Base-by-base conservation (phyloP, 805 yeast genomes). In the Teunomyces funiuensis region DNA sequence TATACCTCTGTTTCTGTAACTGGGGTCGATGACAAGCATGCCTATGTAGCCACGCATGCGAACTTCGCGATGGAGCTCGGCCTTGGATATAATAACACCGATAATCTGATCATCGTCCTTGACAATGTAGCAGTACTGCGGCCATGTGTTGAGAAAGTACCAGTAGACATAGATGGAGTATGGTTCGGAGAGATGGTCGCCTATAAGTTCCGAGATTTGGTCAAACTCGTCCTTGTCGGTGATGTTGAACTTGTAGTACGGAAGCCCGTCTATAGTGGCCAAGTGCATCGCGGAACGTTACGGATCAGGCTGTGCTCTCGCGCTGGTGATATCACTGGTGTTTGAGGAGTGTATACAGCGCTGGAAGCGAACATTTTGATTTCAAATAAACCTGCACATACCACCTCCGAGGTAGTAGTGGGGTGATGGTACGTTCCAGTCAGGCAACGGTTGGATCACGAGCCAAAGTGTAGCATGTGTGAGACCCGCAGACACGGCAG, bases 161-260 rank as follows among this genome's bases (percentile, higher is more conserved):
- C 96, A 76, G 63, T 90, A 93, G 2, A 93, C 97, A 55, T 88
- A 93, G 14, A 88, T 77, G 3, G 97, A 90, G 59, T 93, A 93
- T 0, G 99, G 98, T 61, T 93, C 99, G 20, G 93, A 83, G 28
- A 93, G 69, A 60, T 90, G 93, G 8, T 69, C 71, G 29, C 83
- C 78, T 8, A 91, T 82, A 36, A 91, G 70, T 8, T 57, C 55
- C 52, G 78, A 74, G 10, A 85, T 67, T 20, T 70, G 72, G 9
- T 66, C 58, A 45, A 83, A 72, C 46, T 83, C 79, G 2, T 53
- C 52, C 39, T 65, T 14, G 39, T 36, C 38, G 16, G 37, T 25
- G 8, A 45, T 45, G 42, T 64, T 50, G 43, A 60, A 60, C 41
- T 47, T 45, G 37, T 51, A 47, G 48, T 61, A 61, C 5, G 47